Conservation (phyloP, 2,329 filamentous ascomycete species). For the Dryadomyces quercivorus region DNA sequence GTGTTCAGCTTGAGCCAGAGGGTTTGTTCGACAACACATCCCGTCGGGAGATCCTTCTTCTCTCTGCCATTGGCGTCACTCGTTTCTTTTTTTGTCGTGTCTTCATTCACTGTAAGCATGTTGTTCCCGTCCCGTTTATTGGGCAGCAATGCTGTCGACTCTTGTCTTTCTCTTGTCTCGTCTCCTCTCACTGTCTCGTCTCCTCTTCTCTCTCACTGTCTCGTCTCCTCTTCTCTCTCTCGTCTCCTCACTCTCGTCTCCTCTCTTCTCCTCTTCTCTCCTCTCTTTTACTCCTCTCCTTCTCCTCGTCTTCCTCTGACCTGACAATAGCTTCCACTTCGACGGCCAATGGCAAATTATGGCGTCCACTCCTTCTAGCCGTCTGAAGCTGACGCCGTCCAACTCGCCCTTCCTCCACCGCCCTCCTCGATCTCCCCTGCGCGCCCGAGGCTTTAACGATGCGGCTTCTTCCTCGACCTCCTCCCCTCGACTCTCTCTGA, state of each 20-base stretch:
- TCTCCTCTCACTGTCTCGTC: not conserved
- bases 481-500: conserved; percentile 56
- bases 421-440: conserved; percentile 49
- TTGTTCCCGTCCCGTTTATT: not conserved
- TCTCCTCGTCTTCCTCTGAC: too few relatives aligned
- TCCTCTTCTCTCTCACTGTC: not conserved
- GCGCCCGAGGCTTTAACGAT: conserved; percentile 34
- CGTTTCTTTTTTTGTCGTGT: not conserved
- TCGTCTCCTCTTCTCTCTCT: not conserved
- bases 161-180: not conserved
- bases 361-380: conserved; percentile 46
- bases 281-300: not conserved
- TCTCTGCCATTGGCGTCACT: not conserved
- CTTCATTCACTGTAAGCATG: not conserved
- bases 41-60: not conserved
- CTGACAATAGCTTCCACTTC: not conserved
- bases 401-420: conserved; percentile 59
- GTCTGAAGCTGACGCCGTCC: conserved; percentile 61
- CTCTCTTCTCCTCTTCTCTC: not conserved
- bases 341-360: conserved; percentile 40
- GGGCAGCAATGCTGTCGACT: not conserved
- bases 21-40: not conserved
- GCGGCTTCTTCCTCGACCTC: not conserved
- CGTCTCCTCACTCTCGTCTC: too few relatives aligned
- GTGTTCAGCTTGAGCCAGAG: not conserved